Evolutionary conservation across 768 basidiomycete genomes (phyloP).

Genomic region (Exidia glandulosa): DNA sequence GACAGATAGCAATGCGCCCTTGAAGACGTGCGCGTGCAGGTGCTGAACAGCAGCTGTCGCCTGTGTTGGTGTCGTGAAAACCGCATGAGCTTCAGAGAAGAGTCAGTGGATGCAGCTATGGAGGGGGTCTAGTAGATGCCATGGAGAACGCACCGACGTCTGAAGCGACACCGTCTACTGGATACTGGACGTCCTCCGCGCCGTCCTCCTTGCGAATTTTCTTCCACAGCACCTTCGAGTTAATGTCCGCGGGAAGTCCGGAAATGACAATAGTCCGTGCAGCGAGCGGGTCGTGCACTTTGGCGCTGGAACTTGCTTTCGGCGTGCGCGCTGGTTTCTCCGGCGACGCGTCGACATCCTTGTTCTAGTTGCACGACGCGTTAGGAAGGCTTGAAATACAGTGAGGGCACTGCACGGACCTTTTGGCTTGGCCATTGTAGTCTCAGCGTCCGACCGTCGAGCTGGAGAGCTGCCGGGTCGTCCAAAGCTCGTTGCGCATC

Average conservation of each 20-base stretch:
- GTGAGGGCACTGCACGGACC: constrained; percentile 28
- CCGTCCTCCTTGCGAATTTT: constrained; percentile 72
- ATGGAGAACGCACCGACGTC: constrained; percentile 36
- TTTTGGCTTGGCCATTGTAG: constrained; percentile 75
- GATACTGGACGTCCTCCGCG: constrained; percentile 69
- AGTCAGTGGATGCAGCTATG: not conserved
- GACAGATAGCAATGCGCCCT: constrained; percentile 76
- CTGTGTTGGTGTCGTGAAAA: constrained; percentile 56
- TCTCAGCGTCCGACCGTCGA: constrained; percentile 60
- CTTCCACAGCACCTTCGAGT: constrained; percentile 68
- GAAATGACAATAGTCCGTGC: constrained; percentile 71
- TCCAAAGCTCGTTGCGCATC: constrained; percentile 73
- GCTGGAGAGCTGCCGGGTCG: constrained; percentile 47
- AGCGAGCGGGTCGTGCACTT: constrained; percentile 53
- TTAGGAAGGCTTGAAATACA: no score
- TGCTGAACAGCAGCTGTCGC: constrained; percentile 66
- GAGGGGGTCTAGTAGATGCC: not conserved
- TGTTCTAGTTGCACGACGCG: constrained; percentile 23
- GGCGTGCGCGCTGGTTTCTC: constrained; percentile 1
- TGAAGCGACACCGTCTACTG: constrained; percentile 33
- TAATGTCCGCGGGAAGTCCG: constrained; percentile 54
- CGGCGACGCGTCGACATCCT: constrained; percentile 17
- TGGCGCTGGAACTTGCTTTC: constrained; percentile 5
- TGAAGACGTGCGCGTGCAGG: constrained; percentile 89
- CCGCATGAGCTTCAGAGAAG: constrained; percentile 49